These are phyloP conservation scores for Gossypium australe DNA, from an alignment of 345 rosid species.

Conservation along the genomic window DNA sequence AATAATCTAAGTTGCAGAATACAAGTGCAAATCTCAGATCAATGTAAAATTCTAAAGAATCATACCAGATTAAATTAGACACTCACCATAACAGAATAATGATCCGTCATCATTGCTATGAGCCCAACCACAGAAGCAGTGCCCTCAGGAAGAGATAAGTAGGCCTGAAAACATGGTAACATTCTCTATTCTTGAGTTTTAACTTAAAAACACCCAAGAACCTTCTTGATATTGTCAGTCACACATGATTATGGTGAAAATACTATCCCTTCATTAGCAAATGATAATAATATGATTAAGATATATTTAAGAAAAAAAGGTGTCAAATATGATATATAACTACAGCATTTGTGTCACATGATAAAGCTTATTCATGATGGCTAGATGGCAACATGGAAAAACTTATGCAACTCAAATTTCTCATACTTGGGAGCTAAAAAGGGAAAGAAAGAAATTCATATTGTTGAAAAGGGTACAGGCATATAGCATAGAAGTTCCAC, in stretches of 20 bases:
- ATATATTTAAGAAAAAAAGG: not conserved
- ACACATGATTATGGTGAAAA: not conserved
- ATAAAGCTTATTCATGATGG: not conserved
- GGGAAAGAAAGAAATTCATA: not conserved
- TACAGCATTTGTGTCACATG: not conserved
- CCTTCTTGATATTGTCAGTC: conserved; percentile 4
- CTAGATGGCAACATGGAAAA: not conserved
- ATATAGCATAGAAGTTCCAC: not conserved
- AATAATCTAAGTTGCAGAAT: not conserved
- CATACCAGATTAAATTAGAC: not conserved
- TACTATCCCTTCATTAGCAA: not conserved
- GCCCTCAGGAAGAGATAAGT: conserved; percentile 84
- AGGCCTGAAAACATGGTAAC: conserved; percentile 50
- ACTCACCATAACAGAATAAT: conserved; percentile 63
- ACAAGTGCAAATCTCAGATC: conserved; percentile 4
- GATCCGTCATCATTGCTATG: conserved; percentile 86
- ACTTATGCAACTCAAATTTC: not conserved
- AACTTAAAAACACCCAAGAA: conserved; percentile 12
- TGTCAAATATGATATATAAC: not conserved
- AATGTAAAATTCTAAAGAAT: not conserved
- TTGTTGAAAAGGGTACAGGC: not conserved
- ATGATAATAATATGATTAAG: not conserved
- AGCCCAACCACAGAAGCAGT: conserved; percentile 81
- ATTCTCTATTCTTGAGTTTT: conserved; percentile 2
- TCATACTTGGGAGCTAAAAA: not conserved